Evolutionary conservation across 1,284 basidiomycete genomes (phyloP).

Genomic region (Cryptococcus sp.): DNA sequence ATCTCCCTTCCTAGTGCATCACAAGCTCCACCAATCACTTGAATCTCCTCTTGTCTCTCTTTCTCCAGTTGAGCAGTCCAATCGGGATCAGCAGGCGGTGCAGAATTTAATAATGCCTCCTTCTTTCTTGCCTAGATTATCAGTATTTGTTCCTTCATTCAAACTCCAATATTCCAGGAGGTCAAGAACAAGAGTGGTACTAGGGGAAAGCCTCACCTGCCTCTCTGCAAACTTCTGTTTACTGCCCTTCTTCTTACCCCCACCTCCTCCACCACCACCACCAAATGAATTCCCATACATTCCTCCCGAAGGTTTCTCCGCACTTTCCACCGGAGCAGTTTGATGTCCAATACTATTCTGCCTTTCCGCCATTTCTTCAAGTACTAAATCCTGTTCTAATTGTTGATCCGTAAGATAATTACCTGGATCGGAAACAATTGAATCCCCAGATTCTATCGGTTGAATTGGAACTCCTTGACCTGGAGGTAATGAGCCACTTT

Average conservation of each 20-base stretch:
- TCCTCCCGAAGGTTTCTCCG: constrained; percentile 3
- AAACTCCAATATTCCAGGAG: background rate
- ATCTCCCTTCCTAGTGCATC: constrained; percentile 63
- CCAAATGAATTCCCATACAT: constrained; percentile 2
- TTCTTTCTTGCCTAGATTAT: constrained; percentile 66
- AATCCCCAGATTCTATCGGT: background rate
- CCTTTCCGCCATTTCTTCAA: constrained; percentile 27
- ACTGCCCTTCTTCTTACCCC: constrained; percentile 62
- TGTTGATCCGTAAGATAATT: constrained; percentile 20
- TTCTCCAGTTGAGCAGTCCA: constrained; percentile 62
- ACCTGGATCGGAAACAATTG: constrained; percentile 12
- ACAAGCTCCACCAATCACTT: constrained; percentile 65
- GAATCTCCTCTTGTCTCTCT: constrained; percentile 68
- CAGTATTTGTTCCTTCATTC: background rate
- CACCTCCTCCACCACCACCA: constrained; percentile 7
- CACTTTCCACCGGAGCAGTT: background rate
- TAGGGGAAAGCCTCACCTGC: constrained; percentile 57
- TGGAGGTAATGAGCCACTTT: background rate
- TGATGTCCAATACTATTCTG: constrained; percentile 19
- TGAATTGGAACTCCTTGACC: background rate
- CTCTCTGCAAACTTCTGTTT: constrained; percentile 68
- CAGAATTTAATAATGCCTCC: constrained; percentile 61
- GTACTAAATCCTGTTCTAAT: constrained; percentile 16
- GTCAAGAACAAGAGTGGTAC: background rate
- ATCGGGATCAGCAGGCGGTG: constrained; percentile 59